Conservation (phyloP, 768 basidiomycete species). For the Gelatoporia subvermispora region DNA sequence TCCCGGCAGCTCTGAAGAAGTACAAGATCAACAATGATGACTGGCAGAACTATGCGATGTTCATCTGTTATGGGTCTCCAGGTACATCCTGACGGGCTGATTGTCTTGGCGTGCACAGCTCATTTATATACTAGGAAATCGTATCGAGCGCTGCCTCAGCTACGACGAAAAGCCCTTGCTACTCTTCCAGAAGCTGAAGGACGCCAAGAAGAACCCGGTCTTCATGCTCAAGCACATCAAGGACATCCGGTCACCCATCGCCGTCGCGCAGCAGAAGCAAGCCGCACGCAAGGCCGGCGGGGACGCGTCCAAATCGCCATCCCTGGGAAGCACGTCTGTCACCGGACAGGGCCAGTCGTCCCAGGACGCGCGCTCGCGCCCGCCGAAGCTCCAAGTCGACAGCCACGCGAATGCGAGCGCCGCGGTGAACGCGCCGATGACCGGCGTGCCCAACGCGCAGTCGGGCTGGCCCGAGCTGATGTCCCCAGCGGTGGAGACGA, state of each 20-base stretch:
- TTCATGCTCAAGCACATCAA: conserved; percentile 98
- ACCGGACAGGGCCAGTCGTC: conserved; percentile 32
- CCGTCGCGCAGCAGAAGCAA: conserved; percentile 94
- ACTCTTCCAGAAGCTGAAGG: conserved; percentile 96
- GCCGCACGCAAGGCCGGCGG: conserved; percentile 69
- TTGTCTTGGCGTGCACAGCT: neutral
- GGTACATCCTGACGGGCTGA: conserved; percentile 47
- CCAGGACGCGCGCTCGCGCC: conserved; percentile 38
- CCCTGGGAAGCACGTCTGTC: conserved; percentile 32
- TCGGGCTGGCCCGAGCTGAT: conserved; percentile 73
- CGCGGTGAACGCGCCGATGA: conserved; percentile 44
- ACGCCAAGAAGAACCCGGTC: conserved; percentile 95
- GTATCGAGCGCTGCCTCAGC: conserved; percentile 89
- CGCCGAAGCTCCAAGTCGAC: conserved; percentile 67
- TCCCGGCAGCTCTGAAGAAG: conserved; percentile 96
- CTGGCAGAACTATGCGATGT: conserved; percentile 99
- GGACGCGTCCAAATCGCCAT: conserved; percentile 32
- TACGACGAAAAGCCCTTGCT: conserved; percentile 98
- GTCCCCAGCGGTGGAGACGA: conserved; percentile 52
- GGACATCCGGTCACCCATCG: conserved; percentile 96
- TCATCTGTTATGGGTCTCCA: conserved; percentile 94
- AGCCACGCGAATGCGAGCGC: conserved; percentile 39
- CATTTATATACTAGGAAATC: conserved; percentile 45
- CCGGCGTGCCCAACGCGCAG: conserved; percentile 53
- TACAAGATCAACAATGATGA: conserved; percentile 98